A percentile compares a stretch with the other conserved stretches of the same genome.
Evolutionary conservation across 1,284 basidiomycete genomes (phyloP).

Genomic region (Ustilago hordei): DNA sequence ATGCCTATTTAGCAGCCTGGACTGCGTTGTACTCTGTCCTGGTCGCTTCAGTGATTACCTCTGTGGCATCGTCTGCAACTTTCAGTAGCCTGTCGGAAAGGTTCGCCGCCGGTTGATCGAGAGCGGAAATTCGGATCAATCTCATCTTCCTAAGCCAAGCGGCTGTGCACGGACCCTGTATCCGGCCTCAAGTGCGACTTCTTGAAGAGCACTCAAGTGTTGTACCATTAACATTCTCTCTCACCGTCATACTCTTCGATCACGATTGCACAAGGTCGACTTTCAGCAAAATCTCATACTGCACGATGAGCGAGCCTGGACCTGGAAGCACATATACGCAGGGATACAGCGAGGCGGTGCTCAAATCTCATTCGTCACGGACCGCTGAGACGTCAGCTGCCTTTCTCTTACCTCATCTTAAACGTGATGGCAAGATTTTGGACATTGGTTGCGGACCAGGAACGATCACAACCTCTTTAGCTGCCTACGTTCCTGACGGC

Average conservation of each 20-base stretch:
- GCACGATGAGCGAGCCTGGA: slow-evolving; percentile 10
- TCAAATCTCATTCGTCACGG: slow-evolving; percentile 36
- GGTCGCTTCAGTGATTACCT: background rate
- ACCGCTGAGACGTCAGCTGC: slow-evolving; percentile 40
- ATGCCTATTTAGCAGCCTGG: slow-evolving; percentile 4
- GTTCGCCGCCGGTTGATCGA: background rate
- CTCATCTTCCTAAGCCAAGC: background rate
- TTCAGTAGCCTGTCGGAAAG: background rate
- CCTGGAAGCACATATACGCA: slow-evolving; percentile 28
- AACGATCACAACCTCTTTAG: slow-evolving; percentile 38
- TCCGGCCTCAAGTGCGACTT: background rate
- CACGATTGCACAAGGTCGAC: background rate
- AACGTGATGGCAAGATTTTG: slow-evolving; percentile 21
- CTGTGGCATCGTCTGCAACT: background rate
- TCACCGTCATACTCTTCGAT: background rate
- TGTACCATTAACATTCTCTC: too few relatives aligned
- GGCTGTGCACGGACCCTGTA: background rate
- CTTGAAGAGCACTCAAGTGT: background rate
- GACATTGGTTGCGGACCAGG: slow-evolving; percentile 49
- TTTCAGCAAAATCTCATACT: background rate
- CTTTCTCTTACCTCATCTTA: slow-evolving; percentile 34
- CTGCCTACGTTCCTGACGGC: slow-evolving; percentile 24
- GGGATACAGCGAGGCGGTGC: slow-evolving; percentile 40
- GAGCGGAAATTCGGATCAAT: background rate
- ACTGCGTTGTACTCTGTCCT: slow-evolving; percentile 2